These are phyloP conservation scores for Berkeleyomyces rouxiae DNA, from an alignment of 2,329 filamentous ascomycete genomes.

Conservation along the genomic window DNA sequence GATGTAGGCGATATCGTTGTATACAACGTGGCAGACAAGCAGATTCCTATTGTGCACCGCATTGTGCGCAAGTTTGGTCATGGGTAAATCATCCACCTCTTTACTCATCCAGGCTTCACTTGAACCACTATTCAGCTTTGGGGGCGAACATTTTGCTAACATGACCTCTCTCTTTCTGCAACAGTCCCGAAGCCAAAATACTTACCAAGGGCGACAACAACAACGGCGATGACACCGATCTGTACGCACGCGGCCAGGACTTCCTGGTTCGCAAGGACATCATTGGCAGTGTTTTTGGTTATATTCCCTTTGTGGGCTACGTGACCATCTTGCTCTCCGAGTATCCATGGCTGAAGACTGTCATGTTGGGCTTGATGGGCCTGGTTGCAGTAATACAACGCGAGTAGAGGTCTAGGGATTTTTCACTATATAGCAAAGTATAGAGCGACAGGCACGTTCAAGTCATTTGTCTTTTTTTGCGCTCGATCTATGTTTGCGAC, in stretches of 20 bases:
- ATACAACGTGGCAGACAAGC: slow-evolving; percentile 75
- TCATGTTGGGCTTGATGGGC: slow-evolving; percentile 88
- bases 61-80: slow-evolving; percentile 59
- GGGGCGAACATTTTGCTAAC: background rate
- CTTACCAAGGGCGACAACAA: slow-evolving; percentile 99
- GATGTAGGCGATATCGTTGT: slow-evolving; percentile 43
- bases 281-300: slow-evolving; percentile 80
- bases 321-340: slow-evolving; percentile 92
- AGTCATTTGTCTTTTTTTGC: background rate
- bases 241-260: slow-evolving; percentile 70
- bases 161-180: slow-evolving; percentile 11
- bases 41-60: slow-evolving; percentile 93
- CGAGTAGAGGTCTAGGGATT: slow-evolving; percentile 37
- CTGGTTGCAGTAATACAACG: slow-evolving; percentile 81
- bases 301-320: slow-evolving; percentile 89
- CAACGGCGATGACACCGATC: slow-evolving; percentile 74
- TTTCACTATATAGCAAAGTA: background rate
- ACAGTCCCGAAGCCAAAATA: slow-evolving; percentile 45
- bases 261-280: slow-evolving; percentile 79
- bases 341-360: slow-evolving; percentile 93
- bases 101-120: background rate
- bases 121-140: background rate
- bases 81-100: slow-evolving; percentile 26
- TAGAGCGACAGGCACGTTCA: background rate
- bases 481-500: too few relatives aligned